Conservation (phyloP, 306 rosid species). For the Sindora glabra region DNA sequence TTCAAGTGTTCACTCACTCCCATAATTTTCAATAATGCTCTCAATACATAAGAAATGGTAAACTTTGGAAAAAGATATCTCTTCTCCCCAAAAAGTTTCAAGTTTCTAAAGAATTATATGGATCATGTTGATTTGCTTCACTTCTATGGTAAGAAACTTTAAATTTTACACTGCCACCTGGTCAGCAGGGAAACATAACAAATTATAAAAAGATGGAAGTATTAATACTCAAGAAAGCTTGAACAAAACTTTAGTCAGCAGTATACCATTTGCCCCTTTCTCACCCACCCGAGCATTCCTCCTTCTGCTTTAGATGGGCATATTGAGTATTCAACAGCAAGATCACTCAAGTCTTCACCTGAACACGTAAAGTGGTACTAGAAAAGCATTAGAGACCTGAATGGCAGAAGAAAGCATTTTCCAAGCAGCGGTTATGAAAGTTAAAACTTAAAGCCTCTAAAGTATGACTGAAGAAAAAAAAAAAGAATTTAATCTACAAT, state of each 20-base stretch:
- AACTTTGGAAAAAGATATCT: no score
- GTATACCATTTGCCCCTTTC: slow-evolving; percentile 85
- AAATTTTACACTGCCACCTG: no score
- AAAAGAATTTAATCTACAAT: background rate
- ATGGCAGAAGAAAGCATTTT: background rate
- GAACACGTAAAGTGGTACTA: slow-evolving; percentile 18
- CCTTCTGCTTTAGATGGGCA: slow-evolving; percentile 93
- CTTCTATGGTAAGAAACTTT: background rate
- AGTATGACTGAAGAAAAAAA: background rate
- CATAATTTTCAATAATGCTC: background rate
- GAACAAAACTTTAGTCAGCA: slow-evolving; percentile 1
- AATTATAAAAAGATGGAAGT: background rate
- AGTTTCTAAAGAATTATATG: no score
- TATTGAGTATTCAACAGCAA: slow-evolving; percentile 67
- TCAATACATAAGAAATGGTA: background rate
- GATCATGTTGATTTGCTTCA: background rate
- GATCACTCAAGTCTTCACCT: slow-evolving; percentile 96
- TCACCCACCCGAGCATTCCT: slow-evolving; percentile 98
- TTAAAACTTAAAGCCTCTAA: background rate
- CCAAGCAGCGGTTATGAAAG: slow-evolving; percentile 4
- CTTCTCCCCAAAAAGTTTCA: no score
- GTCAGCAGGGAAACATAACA: background rate
- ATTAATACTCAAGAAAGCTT: background rate
- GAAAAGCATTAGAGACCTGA: background rate
- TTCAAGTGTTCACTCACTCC: background rate